phyloP scores from a whole-genome alignment of 805 yeast species.

The Nakazawaea peltata region DNA sequence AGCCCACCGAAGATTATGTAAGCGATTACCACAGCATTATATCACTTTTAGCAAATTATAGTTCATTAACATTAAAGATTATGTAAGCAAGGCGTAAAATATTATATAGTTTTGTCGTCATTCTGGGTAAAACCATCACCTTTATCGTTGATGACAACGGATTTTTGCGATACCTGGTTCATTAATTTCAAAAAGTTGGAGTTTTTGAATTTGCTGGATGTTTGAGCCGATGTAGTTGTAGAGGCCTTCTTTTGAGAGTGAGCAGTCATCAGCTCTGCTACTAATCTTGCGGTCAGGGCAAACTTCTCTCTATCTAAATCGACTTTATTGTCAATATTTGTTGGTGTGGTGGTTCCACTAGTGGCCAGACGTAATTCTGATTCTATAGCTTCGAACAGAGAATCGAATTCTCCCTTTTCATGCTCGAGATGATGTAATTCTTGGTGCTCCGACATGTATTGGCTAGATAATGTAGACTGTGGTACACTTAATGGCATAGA shows the following conservation, averaged over 20 bases:
- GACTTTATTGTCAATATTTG: not conserved
- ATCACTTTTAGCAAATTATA: too few species aligned
- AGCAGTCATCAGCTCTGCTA: slow-evolving; percentile 27
- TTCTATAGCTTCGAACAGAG: slow-evolving; percentile 22
- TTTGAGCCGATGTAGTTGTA: slow-evolving; percentile 11
- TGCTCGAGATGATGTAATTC: slow-evolving; percentile 3
- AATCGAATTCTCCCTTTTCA: too few species aligned
- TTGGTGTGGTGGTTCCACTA: not conserved
- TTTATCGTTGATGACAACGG: slow-evolving; percentile 26
- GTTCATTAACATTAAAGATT: too few species aligned
- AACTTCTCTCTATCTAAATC: slow-evolving; percentile 22
- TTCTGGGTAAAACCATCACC: slow-evolving; percentile 30
- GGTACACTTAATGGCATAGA: not conserved
- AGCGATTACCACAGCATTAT: too few species aligned
- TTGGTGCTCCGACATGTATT: slow-evolving; percentile 5
- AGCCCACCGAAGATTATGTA: too few species aligned
- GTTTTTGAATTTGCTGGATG: slow-evolving; percentile 28
- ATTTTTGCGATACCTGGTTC: slow-evolving; percentile 28
- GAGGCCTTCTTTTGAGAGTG: too few species aligned
- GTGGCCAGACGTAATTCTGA: not conserved
- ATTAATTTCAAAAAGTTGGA: slow-evolving; percentile 33
- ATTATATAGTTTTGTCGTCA: too few species aligned
- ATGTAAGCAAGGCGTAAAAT: too few species aligned
- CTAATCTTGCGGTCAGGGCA: slow-evolving; percentile 31
- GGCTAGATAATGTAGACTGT: not conserved